phyloP scores from a whole-genome alignment of 257 asterid genomes.

The Solanum tacnaense region DNA sequence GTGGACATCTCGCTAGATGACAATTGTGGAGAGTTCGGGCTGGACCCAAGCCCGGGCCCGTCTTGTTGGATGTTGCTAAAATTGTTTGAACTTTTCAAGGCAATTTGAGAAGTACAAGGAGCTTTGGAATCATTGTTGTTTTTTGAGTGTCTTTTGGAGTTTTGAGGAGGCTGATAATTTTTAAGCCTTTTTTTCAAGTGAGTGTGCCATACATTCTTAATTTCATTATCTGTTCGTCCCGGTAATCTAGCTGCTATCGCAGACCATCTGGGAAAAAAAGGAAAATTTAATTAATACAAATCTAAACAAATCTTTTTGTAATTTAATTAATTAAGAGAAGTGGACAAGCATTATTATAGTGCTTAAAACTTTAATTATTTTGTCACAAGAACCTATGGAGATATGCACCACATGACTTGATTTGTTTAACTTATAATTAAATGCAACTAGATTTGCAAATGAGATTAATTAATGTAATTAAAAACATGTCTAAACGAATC shows the following conservation, averaged over 20 bases:
- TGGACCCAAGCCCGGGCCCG: not conserved
- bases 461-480: not conserved
- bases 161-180: slow-evolving; percentile 16
- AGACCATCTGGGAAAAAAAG: slow-evolving; percentile 59
- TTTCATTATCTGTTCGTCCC: slow-evolving; percentile 85
- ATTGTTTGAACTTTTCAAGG: not conserved
- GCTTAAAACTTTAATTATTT: not conserved
- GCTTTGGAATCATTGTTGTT: slow-evolving; percentile 15
- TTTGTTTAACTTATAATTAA: not conserved
- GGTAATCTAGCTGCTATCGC: slow-evolving; percentile 79
- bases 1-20: slow-evolving; percentile 60
- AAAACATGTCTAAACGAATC: slow-evolving; percentile 3
- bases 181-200: slow-evolving; percentile 62
- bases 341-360: slow-evolving; percentile 5
- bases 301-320: not conserved
- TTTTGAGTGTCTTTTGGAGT: slow-evolving; percentile 20
- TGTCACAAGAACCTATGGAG: slow-evolving; percentile 18
- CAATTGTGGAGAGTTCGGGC: slow-evolving; percentile 25
- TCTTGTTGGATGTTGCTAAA: not conserved
- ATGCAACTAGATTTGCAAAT: not conserved
- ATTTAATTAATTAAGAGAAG: not conserved
- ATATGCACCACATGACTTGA: not conserved
- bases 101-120: not conserved
- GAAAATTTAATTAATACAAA: not conserved
- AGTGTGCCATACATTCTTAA: slow-evolving; percentile 89